phyloP scores from a whole-genome alignment of 768 basidiomycete species.

The Pleurotus tuber-regium region DNA sequence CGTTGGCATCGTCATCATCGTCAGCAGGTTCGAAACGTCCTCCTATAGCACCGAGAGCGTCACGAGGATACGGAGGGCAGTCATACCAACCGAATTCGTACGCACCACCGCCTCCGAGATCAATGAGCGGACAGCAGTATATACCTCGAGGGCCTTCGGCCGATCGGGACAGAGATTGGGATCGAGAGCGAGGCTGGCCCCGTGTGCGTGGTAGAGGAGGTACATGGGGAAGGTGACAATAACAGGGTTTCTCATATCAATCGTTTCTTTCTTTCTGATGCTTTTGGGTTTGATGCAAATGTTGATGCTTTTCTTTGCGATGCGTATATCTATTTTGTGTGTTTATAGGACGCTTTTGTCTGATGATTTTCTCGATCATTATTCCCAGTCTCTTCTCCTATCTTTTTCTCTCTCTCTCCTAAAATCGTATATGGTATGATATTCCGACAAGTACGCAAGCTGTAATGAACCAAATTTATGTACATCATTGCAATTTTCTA shows the following conservation, averaged over 20 bases:
- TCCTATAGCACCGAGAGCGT: slow-evolving; percentile 24
- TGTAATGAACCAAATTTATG: neutral
- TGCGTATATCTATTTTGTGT: neutral
- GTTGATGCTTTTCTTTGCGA: neutral
- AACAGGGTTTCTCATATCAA: neutral
- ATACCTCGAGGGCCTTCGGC: slow-evolving; percentile 51
- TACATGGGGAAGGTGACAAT: neutral
- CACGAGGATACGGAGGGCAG: slow-evolving; percentile 13
- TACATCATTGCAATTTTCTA: neutral
- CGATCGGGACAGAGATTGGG: slow-evolving; percentile 50
- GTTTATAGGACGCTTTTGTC: neutral
- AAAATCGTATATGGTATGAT: neutral
- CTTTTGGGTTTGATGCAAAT: too few species aligned
- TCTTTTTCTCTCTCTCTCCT: neutral
- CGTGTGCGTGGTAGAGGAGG: neutral
- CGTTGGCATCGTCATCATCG: slow-evolving; percentile 17
- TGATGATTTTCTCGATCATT: neutral
- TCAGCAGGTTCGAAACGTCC: slow-evolving; percentile 24
- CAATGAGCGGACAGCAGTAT: slow-evolving; percentile 28
- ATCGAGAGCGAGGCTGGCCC: slow-evolving; percentile 25
- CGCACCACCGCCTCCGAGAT: slow-evolving; percentile 10
- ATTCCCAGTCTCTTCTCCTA: too few species aligned
- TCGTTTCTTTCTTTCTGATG: neutral
- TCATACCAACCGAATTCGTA: slow-evolving; percentile 11
- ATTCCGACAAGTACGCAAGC: neutral